phyloP scores from a whole-genome alignment of 441 rosid genomes.

The Corymbia citriodora region DNA sequence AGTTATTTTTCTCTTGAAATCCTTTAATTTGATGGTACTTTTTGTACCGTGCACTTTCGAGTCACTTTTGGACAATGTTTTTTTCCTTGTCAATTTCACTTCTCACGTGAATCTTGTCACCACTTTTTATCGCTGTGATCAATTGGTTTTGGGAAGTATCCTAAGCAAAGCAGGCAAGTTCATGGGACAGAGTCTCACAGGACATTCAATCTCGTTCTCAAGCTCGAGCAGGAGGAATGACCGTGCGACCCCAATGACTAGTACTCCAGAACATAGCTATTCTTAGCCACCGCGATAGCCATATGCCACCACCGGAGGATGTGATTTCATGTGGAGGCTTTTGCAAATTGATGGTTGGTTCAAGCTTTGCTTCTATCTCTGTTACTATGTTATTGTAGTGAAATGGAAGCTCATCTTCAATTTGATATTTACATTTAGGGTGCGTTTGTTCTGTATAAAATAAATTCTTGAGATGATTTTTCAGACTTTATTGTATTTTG shows the following conservation, averaged over 20 bases:
- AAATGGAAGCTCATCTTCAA: neutral
- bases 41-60: no score
- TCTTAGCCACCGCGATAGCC: conserved; percentile 27
- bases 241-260: conserved; percentile 52
- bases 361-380: neutral
- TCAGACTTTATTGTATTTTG: neutral
- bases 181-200: conserved; percentile 84
- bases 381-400: neutral
- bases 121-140: neutral
- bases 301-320: neutral
- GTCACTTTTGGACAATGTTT: neutral
- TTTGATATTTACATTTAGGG: neutral
- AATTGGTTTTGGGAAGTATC: neutral
- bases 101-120: neutral
- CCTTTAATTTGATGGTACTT: rapidly evolving
- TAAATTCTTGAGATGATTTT: neutral
- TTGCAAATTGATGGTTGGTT: neutral
- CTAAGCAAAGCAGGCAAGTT: conserved; percentile 55
- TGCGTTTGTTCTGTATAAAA: neutral
- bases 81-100: neutral
- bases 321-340: neutral
- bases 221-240: conserved; percentile 50
- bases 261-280: conserved; percentile 50
- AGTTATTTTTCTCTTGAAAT: neutral
- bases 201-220: conserved; percentile 48